A percentile compares a stretch with the other conserved stretches of the same genome.
phyloP scores from a whole-genome alignment of 179 eudicot genomes.

The Corrigiola litoralis region DNA sequence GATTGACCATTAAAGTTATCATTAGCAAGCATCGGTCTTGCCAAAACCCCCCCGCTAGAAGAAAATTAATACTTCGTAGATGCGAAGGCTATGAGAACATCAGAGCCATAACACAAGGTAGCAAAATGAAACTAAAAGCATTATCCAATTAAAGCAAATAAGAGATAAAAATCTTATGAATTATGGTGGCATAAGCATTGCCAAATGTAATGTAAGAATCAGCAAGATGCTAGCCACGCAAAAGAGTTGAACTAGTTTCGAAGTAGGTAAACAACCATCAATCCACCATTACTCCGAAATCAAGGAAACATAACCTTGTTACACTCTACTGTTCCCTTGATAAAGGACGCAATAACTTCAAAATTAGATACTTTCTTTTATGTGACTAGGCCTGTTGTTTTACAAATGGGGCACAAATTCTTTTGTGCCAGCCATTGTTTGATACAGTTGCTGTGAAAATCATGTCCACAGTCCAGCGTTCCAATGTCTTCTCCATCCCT shows the following conservation, averaged over 20 bases:
- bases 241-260: background rate
- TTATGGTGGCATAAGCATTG: background rate
- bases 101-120: too few relatives aligned
- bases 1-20: too few relatives aligned
- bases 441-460: slow-evolving; percentile 63
- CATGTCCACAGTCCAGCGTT: slow-evolving; percentile 75
- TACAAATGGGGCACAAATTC: slow-evolving; percentile 91
- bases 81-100: too few relatives aligned
- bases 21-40: too few relatives aligned
- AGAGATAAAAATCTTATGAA: background rate
- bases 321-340: slow-evolving; percentile 17
- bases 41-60: too few relatives aligned
- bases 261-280: slow-evolving; percentile 12
- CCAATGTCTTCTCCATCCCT: slow-evolving; percentile 68
- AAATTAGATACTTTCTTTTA: slow-evolving; percentile 7
- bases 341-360: slow-evolving; percentile 15
- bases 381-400: slow-evolving; percentile 54
- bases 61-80: too few relatives aligned
- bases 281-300: slow-evolving; percentile 9
- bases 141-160: background rate
- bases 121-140: too few relatives aligned
- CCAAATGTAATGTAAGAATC: background rate
- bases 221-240: background rate
- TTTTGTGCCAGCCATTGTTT: slow-evolving; percentile 84
- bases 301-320: slow-evolving; percentile 13